phyloP scores from a whole-genome alignment of 495 filamentous ascomycete species.

The Podospora bellae-mahoneyi region DNA sequence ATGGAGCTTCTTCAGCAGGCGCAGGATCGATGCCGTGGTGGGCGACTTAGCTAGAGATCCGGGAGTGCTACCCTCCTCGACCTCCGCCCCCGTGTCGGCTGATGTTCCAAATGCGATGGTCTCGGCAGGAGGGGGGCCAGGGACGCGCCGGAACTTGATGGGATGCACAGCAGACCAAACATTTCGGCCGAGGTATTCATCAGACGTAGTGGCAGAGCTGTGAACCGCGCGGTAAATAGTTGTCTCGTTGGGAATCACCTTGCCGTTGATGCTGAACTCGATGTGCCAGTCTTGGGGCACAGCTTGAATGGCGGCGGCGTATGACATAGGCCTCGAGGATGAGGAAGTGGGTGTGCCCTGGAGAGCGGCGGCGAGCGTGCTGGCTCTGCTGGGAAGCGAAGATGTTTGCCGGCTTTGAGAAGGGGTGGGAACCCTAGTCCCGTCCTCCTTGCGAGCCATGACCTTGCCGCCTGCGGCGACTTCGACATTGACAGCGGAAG shows the following conservation, averaged over 20 bases:
- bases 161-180: conserved; percentile 89
- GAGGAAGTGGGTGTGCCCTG: conserved; percentile 52
- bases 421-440: conserved; percentile 83
- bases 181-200: conserved; percentile 66
- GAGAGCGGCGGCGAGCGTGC: conserved; percentile 47
- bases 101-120: conserved; percentile 59
- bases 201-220: conserved; percentile 59
- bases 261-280: conserved; percentile 85
- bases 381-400: conserved; percentile 37
- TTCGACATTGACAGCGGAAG: conserved; percentile 88
- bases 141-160: conserved; percentile 84
- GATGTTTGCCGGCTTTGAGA: conserved; percentile 54
- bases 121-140: conserved; percentile 84
- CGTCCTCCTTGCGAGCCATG: conserved; percentile 95
- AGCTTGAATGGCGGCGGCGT: conserved; percentile 75
- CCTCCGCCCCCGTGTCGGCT: conserved; percentile 44
- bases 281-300: conserved; percentile 96
- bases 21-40: conserved; percentile 80
- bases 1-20: conserved; percentile 85
- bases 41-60: conserved; percentile 80
- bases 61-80: conserved; percentile 60
- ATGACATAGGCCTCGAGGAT: conserved; percentile 60
- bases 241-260: conserved; percentile 81
- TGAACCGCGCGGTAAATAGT: conserved; percentile 96
- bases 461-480: conserved; percentile 87